Base-by-base conservation (phyloP, 2,329 filamentous ascomycete species). In the Apiospora koreana region DNA sequence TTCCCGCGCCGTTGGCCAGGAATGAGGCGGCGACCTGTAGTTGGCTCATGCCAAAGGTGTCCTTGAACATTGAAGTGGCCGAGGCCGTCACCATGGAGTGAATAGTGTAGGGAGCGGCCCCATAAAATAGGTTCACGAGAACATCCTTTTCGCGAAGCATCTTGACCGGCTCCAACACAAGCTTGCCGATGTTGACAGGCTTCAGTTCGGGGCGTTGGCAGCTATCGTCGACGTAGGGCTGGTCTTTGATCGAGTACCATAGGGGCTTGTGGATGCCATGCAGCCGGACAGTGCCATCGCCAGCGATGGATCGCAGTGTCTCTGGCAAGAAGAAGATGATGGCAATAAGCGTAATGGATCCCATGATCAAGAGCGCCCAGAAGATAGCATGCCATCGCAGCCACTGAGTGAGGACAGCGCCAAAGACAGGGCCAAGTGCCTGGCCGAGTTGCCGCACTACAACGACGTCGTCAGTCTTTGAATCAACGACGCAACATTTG, bases 21-120 rank as follows among this genome's bases (percentile, higher is more conserved):
- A 76, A 79, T 0, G 71, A 72, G 1, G 78, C 71, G 7, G 77
- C 77, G 8, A 79, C 70, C 7, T 74, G 67, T 3, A 75, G 67
- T 35, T 79, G 74, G 65, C 62, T 73, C 2, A 79, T 74, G 2
- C 67, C 46, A 41, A 77, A 78, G 0, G 74, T 69, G 45, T 69
- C 42, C 58, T 81, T 78, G 70, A 85, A 80, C 5, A 82, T 66
- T 0, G 74, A 73, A 0, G 82, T 81, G 2, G 83, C 84, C 12
- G 78, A 82, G 0, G 82, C 80, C 10, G 81, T 84, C 10, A 86
- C 81, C 84, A 86, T 86, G 23, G 80, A 84, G 82, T 83, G 85
- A 12, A 83, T 79, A 0, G 84, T 79, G 65, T 79, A 79, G 2
- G 76, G 69, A 23, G 78, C 71, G 16, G 78, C 77, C 38, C 83